phyloP scores from a whole-genome alignment of 2,329 filamentous ascomycete genomes.

The Aaosphaeria arxii region DNA sequence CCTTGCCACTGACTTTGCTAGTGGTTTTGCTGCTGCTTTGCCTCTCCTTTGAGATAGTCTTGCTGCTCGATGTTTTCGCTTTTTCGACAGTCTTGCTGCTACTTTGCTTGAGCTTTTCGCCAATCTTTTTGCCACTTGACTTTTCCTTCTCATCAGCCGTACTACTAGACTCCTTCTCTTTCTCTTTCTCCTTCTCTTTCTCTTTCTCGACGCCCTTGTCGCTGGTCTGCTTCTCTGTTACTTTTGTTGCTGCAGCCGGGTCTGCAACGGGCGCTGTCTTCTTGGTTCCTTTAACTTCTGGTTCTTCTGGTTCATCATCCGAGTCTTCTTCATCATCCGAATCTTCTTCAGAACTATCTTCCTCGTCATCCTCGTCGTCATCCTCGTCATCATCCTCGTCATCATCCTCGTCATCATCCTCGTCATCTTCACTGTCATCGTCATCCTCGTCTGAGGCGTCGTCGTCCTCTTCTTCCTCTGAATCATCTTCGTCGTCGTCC shows the following conservation, averaged over 20 bases:
- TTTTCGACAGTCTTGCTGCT: neutral
- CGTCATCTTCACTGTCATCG: constrained; percentile 19
- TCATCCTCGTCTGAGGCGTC: constrained; percentile 22
- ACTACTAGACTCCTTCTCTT: no score
- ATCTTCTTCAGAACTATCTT: constrained; percentile 6
- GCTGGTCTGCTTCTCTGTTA: constrained; percentile 19
- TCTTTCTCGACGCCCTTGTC: neutral
- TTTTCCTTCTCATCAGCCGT: constrained; percentile 14
- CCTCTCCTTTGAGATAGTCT: neutral
- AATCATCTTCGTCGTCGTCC: neutral
- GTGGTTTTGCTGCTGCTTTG: neutral
- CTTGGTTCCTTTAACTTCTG: constrained; percentile 1
- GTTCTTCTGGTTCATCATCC: neutral
- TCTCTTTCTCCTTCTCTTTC: neutral
- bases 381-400: constrained; percentile 10
- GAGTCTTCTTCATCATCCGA: constrained; percentile 7
- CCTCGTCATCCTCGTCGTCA: constrained; percentile 9
- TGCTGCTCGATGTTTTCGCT: neutral
- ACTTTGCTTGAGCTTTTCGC: neutral
- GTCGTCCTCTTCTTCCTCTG: constrained; percentile 6
- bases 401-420: constrained; percentile 8
- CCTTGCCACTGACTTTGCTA: neutral
- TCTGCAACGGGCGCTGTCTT: constrained; percentile 13
- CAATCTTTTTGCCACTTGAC: neutral
- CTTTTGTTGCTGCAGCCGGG: constrained; percentile 21